Base-by-base conservation (phyloP, 1,284 basidiomycete species). In the Trametes polyzona region DNA sequence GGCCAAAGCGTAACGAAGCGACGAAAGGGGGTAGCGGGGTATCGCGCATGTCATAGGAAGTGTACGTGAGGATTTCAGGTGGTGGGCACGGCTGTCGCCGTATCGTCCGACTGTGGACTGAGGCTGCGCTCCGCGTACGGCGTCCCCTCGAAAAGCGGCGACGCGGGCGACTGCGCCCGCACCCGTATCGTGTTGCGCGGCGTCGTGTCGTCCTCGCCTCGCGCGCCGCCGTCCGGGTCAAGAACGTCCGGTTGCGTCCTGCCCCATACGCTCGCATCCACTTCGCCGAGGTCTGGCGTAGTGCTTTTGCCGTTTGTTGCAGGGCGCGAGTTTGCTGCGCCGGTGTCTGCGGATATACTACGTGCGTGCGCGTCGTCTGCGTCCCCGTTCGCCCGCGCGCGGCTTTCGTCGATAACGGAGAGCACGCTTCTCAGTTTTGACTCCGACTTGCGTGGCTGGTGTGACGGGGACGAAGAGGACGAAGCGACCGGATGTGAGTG, bases 401-500 rank as follows among this genome's bases (percentile, higher is more conserved):
- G 76, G 40, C 55, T 52, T 71, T 90, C 89, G 59, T 87, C 84
- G 58, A 91, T 84, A 16, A 82, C 79, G 37, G 86, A 72, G 21
- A 91, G 75, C 23, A 87, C 82, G 54, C 77, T 84, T 39, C 86
- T 84, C 37, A 90, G 76, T 68, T 87, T 90, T 12, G 85, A 85
- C 64, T 88, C 87, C 12, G 82, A 75, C 70, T 86, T 87, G 53
- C 83, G 80, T 30, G 76, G 56, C 46, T 69, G 71, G 42, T 77
- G 71, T 35, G 72, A 65, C 11, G n/a, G n/a, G n/a, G 41, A 42
- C 19, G 76, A 69, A 17, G 70, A 67, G 4, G 73, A 66, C 17
- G 76, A 69, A n/a, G 71, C 67, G 21, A 76, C 65, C n/a, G 83
- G 81, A 32, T 78, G 74, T 0, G 82, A 81, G 66, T 82, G 78